These are phyloP conservation scores for Vigna hirtella DNA, from an alignment of 306 rosid species.

Conservation along the genomic window DNA sequence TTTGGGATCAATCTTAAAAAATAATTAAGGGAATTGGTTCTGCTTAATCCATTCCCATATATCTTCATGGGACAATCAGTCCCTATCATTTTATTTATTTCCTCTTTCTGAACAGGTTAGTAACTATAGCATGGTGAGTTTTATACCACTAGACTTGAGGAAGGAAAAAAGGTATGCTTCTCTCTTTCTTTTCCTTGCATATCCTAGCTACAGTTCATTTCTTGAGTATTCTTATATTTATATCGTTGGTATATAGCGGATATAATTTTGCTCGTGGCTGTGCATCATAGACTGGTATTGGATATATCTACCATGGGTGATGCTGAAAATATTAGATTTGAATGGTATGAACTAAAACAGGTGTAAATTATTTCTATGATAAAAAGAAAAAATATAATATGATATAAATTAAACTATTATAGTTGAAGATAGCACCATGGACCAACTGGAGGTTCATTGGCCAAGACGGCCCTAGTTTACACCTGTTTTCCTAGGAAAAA, in stretches of 20 bases:
- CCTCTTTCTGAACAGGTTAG: constrained; percentile 59
- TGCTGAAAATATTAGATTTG: constrained; percentile 10
- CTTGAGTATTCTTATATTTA: not conserved
- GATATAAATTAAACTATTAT: not conserved
- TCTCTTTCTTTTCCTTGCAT: constrained; percentile 1
- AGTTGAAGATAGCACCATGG: not conserved
- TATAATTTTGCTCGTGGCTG: constrained; percentile 18
- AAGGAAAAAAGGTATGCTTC: constrained; percentile 73
- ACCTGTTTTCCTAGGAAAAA: no score
- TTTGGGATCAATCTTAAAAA: not conserved
- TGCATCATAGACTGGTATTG: not conserved
- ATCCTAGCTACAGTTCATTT: constrained; percentile 11
- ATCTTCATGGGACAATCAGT: constrained; percentile 14
- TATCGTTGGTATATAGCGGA: not conserved
- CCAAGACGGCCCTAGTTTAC: no score
- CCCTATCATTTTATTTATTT: not conserved
- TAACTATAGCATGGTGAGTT: constrained; percentile 76
- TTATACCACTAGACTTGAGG: constrained; percentile 88
- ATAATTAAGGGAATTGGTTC: constrained; percentile 15
- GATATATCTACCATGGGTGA: constrained; percentile 6
- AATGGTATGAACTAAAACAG: not conserved
- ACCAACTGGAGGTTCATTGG: no score
- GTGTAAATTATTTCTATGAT: not conserved
- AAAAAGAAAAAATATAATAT: not conserved
- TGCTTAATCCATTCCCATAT: constrained; percentile 10